phyloP scores from a whole-genome alignment of 1,284 basidiomycete species.

The Ustilago shanxiensis region DNA sequence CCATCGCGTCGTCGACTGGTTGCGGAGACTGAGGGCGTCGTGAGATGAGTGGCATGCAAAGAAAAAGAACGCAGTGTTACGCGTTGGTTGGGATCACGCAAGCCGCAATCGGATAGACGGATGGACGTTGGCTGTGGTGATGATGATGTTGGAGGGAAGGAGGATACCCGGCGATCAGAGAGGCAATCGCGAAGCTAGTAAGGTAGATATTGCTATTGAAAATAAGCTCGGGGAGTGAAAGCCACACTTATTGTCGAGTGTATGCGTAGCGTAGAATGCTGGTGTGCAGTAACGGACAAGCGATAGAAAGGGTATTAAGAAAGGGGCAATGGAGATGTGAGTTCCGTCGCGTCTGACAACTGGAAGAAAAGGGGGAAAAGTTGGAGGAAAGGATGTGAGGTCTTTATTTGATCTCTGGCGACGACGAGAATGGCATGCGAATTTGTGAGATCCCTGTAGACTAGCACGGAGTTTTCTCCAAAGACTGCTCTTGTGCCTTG shows the following conservation, averaged over 20 bases:
- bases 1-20: conserved; percentile 16
- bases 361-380: conserved; percentile 1
- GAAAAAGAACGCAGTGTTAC: background rate
- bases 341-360: conserved; percentile 18
- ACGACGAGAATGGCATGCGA: background rate
- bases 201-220: too few species aligned
- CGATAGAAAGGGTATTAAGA: background rate
- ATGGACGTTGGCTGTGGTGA: too few species aligned
- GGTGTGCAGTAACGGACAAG: background rate
- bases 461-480: conserved; percentile 40
- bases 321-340: conserved; percentile 9
- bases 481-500: conserved; percentile 8
- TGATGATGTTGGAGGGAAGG: too few species aligned
- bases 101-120: too few species aligned
- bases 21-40: conserved; percentile 1
- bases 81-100: too few species aligned
- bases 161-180: background rate
- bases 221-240: background rate
- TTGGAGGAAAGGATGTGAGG: conserved; percentile 21
- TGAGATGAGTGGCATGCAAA: background rate
- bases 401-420: conserved; percentile 8
- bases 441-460: conserved; percentile 32
- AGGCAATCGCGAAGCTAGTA: background rate
- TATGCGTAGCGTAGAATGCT: too few species aligned
- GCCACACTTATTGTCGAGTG: background rate